These are phyloP conservation scores for Jackrogersella multiformis DNA, from an alignment of 495 filamentous ascomycete genomes.

Conservation along the genomic window DNA sequence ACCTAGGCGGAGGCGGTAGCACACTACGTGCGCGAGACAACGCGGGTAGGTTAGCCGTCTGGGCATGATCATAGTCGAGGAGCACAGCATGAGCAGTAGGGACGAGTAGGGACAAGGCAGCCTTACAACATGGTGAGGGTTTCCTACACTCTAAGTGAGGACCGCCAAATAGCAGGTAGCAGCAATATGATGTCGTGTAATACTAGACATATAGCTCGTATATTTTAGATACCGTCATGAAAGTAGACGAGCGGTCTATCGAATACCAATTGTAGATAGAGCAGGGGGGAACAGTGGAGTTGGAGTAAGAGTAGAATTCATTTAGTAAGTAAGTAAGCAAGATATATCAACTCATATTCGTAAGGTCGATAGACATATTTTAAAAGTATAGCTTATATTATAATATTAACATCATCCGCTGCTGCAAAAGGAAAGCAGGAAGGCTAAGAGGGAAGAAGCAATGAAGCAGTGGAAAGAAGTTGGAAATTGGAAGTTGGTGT, in stretches of 20 bases:
- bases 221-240: neutral
- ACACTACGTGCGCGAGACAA: constrained; percentile 63
- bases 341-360: constrained; percentile 21
- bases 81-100: constrained; percentile 1
- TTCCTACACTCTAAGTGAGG: constrained; percentile 3
- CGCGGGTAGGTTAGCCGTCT: constrained; percentile 10
- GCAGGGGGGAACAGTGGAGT: neutral
- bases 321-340: constrained; percentile 8
- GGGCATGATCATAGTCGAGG: constrained; percentile 7
- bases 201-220: neutral
- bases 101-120: constrained; percentile 3
- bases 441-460: neutral
- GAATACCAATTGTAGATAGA: neutral
- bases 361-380: constrained; percentile 7
- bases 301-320: neutral
- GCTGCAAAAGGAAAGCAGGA: neutral
- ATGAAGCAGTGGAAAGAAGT: no score
- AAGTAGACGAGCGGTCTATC: neutral
- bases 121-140: constrained; percentile 45
- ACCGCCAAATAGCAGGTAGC: neutral
- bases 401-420: neutral
- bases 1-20: constrained; percentile 84
- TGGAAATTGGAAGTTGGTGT: neutral
- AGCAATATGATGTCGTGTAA: constrained; percentile 6
- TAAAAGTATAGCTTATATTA: neutral